Evolutionary conservation across 2,329 filamentous ascomycete species (phyloP).

Genomic region (Aspergillus nomiae): DNA sequence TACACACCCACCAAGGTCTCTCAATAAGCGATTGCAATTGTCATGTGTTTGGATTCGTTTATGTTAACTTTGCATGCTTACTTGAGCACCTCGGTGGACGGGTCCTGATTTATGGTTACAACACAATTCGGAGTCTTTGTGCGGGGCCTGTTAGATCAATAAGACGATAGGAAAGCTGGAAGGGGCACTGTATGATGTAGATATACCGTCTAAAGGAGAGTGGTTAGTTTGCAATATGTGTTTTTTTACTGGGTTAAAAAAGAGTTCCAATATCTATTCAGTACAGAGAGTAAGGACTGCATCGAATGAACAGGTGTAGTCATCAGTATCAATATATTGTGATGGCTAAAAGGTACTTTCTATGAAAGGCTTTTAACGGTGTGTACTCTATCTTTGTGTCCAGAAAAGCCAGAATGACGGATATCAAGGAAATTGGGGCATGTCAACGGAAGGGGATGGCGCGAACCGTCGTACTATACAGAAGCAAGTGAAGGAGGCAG

Average conservation of each 20-base stretch:
- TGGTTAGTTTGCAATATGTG: slow-evolving; percentile 24
- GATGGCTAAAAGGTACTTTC: not conserved
- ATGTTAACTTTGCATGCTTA: slow-evolving; percentile 9
- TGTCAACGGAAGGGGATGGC: slow-evolving; percentile 2
- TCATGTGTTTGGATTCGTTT: slow-evolving; percentile 11
- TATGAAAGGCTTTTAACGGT: not conserved
- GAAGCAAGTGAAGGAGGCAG: not conserved
- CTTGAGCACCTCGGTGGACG: slow-evolving; percentile 6
- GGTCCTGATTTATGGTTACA: slow-evolving; percentile 9
- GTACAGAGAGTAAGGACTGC: not conserved
- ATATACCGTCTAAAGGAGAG: slow-evolving; percentile 35
- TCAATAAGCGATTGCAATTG: slow-evolving; percentile 50
- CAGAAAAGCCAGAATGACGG: not conserved
- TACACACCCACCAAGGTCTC: slow-evolving; percentile 66
- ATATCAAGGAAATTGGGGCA: slow-evolving; percentile 1
- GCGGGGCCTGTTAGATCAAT: slow-evolving; percentile 5
- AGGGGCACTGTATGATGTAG: slow-evolving; percentile 31
- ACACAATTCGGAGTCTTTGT: slow-evolving; percentile 7
- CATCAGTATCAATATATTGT: not conserved
- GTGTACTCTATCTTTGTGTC: not conserved
- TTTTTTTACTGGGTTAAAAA: slow-evolving; percentile 6
- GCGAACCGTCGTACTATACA: slow-evolving; percentile 22
- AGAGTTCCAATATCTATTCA: not conserved
- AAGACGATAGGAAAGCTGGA: slow-evolving; percentile 5
- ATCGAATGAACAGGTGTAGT: no score